Conservation (phyloP, 805 yeast species). For the Ogataea haglerorum region DNA sequence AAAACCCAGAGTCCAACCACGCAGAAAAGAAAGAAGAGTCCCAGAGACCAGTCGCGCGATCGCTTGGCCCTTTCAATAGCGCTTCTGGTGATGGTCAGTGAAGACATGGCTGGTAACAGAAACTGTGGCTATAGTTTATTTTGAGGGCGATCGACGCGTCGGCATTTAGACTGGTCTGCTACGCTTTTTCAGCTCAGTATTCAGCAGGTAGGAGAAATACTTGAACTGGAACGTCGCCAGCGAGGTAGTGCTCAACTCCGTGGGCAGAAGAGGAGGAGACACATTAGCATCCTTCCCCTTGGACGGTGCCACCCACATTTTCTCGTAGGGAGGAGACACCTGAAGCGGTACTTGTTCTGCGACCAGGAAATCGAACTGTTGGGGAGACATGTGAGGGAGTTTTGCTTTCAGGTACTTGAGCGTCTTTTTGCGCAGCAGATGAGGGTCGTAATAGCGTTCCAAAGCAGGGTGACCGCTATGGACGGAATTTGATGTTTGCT, state of each 20-base stretch:
- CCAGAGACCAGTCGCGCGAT: constrained; percentile 62
- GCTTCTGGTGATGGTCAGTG: constrained; percentile 7
- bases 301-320: constrained; percentile 2
- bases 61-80: constrained; percentile 14
- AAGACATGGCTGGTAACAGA: neutral
- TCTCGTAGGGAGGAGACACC: constrained; percentile 10
- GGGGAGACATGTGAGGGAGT: constrained; percentile 6
- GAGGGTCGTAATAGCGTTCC: constrained; percentile 5
- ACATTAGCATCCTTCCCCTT: neutral
- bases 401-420: constrained; percentile 9
- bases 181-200: constrained; percentile 1
- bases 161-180: constrained; percentile 1
- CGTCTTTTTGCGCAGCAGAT: constrained; percentile 6
- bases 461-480: constrained; percentile 3
- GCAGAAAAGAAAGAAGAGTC: constrained; percentile 64
- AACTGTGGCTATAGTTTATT: neutral
- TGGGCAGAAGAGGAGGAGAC: constrained; percentile 8
- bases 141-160: constrained; percentile 11
- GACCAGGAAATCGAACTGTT: constrained; percentile 9
- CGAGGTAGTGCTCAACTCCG: constrained; percentile 8
- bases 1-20: constrained; percentile 90
- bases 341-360: constrained; percentile 14
- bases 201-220: constrained; percentile 11
- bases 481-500: constrained; percentile 1
- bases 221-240: constrained; percentile 15